Base-by-base conservation (phyloP, 2,329 filamentous ascomycete species). In the Fusarium siculi region DNA sequence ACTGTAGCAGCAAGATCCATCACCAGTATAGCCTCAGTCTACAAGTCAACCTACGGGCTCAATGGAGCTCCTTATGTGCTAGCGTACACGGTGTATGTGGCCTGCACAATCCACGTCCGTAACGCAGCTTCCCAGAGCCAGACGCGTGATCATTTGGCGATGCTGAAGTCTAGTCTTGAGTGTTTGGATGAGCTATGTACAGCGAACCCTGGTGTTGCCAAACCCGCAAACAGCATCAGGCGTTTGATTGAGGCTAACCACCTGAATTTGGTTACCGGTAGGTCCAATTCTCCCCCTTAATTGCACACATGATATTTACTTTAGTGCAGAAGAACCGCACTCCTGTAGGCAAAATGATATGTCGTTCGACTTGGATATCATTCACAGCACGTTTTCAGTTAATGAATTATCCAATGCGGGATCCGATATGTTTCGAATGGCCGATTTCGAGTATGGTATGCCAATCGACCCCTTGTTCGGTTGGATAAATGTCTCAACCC, bases 11-110 rank as follows among this genome's bases (percentile, higher is more conserved):
- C 65, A 7, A 60, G 18, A 42, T 53, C 40, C 7, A 67, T 67
- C 16, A 67, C 65, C 2, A 39, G 21, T 8, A 67, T 67, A 42
- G 63, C 54, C 4, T 59, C 30, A 18, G 28, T 61, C 9, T 67
- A 67, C 21, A 67, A 53, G 30, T 47, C 30, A 5, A 67, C 36
- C 0, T 61, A 61, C 7, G 65, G 46, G 4, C 46, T 67, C 0
- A 61, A 10, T 5, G 65, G 46, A 2, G 65, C 65, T 25, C 65
- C 65, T n/a, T 67, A 67, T 46, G 46, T 67, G 3, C 18, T 67
- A 1, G 65, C 63, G 11, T 67, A 67, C 16, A 37, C 65, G 2
- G 54, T 67, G 3, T 67, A 67, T 5, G 65, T 67, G 7, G 63
- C 65, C 1, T 67, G 65, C 5, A 67, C 65, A 4, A 67, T 67